phyloP scores from a whole-genome alignment of 768 basidiomycete species.

The Kwoniella newhampshirensis region DNA sequence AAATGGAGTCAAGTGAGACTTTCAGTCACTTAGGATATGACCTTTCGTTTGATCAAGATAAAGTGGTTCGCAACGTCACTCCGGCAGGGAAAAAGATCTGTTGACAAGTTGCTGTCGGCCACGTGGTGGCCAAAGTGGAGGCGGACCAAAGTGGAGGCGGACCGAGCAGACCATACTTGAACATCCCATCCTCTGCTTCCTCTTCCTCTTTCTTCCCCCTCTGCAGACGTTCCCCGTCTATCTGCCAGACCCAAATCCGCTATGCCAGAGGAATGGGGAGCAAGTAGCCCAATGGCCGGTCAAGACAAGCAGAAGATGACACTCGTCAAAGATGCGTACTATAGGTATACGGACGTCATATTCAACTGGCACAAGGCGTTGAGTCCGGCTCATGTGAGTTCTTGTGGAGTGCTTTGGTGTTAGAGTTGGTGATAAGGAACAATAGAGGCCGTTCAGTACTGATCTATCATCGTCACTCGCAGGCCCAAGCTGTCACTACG shows the following conservation, averaged over 20 bases:
- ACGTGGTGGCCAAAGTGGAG: too few relatives aligned
- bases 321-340: constrained; percentile 38
- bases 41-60: too few relatives aligned
- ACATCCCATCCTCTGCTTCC: too few relatives aligned
- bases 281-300: neutral
- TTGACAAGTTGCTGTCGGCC: neutral
- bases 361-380: constrained; percentile 42
- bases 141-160: too few relatives aligned
- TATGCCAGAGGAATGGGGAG: neutral
- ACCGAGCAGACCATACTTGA: too few relatives aligned
- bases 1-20: too few relatives aligned
- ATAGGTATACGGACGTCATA: constrained; percentile 29
- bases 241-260: too few relatives aligned
- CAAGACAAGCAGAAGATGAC: constrained; percentile 11
- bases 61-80: too few relatives aligned
- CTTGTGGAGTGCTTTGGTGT: constrained; percentile 1
- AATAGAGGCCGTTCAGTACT: too few relatives aligned
- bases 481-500: constrained; percentile 40
- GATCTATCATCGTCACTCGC: too few relatives aligned
- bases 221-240: too few relatives aligned
- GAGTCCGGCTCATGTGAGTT: constrained; percentile 35
- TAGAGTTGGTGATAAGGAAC: neutral
- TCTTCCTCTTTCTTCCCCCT: neutral
- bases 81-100: neutral
- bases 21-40: too few relatives aligned